Evolutionary conservation across 805 yeast genomes (phyloP), one percentile per base, ranked within the genome.

Genomic region (Candida hungchunana): DNA sequence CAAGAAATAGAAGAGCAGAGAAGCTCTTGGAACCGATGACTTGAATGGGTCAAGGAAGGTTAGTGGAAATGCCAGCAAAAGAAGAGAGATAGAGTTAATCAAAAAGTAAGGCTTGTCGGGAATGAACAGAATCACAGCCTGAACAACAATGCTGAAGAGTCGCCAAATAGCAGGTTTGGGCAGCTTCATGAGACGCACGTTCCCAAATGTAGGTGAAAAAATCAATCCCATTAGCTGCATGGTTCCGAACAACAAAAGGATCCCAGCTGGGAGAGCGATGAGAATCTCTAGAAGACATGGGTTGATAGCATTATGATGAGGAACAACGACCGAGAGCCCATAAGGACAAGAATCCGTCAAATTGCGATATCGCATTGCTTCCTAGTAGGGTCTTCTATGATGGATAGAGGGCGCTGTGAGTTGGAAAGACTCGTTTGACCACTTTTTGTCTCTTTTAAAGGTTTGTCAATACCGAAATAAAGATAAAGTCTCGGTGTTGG

Each of bases 1-100:
- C 24, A 82, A 61, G 90, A 95, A 89, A 62, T 75, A 90, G 46
- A 82, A 70, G 22, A 90, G 69, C 30, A 86, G 60, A 0, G 79
- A 68, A 1, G 90, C 85, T 47, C 71, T 75, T 3, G 96, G 73
- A 14, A 83, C 51, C 1, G 63, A 47, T 1, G 61, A 56, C 30
- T 64, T 58, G 29, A 66, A 59, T 7, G 64, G 59, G 43, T 76
- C 81, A 13, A 70, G 39, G 7, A 58, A 36, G 27, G 71, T 72
- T 10, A 75, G 48, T 0, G 77, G 77, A 1, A 65, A 29, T 2
- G 69, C 58, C 4, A 66, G 37, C 3, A 48, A 31, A 3, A 46
- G 13, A 5, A 56, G 28, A 2, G 48, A 40, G 7, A 44, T 14
- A 0, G 55, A 32, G 22, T 52, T 53, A 6, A 40, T 5, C 14